Evolutionary conservation across 805 yeast genomes (phyloP).

Genomic region (Pichia nakasei): DNA sequence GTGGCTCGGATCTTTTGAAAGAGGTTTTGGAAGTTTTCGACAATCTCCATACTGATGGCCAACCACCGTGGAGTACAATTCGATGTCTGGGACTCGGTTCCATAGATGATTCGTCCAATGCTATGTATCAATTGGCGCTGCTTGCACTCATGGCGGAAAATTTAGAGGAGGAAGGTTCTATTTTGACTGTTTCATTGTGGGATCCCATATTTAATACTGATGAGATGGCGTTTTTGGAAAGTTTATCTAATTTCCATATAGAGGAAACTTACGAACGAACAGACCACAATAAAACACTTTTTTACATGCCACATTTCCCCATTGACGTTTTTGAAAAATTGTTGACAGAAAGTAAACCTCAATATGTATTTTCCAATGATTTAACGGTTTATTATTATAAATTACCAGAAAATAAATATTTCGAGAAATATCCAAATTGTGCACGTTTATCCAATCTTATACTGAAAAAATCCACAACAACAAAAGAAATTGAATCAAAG

Average conservation of each 20-base stretch:
- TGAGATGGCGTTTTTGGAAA: conserved; percentile 17
- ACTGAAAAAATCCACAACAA: not conserved
- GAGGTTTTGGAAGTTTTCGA: not conserved
- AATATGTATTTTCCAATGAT: conserved; percentile 25
- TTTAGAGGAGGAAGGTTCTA: conserved; percentile 2
- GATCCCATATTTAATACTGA: conserved; percentile 25
- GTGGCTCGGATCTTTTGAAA: not conserved
- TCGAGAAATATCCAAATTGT: conserved; percentile 22
- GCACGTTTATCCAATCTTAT: conserved; percentile 17
- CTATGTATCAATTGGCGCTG: conserved; percentile 24
- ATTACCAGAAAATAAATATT: conserved; percentile 20
- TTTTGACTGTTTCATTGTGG: conserved; percentile 17
- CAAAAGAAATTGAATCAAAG: not conserved
- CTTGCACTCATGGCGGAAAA: conserved; percentile 12
- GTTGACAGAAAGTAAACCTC: conserved; percentile 16
- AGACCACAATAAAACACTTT: conserved; percentile 10
- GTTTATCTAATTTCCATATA: conserved; percentile 11
- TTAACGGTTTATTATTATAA: conserved; percentile 21
- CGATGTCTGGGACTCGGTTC: conserved; percentile 28
- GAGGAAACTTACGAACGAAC: conserved; percentile 6
- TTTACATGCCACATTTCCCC: conserved; percentile 30
- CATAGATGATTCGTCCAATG: conserved; percentile 15
- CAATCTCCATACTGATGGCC: not conserved
- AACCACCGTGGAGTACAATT: not conserved
- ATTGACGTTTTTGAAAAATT: conserved; percentile 22